Base-by-base conservation (phyloP, 2,329 filamentous ascomycete species). In the Cladosporium sphaerospermum region DNA sequence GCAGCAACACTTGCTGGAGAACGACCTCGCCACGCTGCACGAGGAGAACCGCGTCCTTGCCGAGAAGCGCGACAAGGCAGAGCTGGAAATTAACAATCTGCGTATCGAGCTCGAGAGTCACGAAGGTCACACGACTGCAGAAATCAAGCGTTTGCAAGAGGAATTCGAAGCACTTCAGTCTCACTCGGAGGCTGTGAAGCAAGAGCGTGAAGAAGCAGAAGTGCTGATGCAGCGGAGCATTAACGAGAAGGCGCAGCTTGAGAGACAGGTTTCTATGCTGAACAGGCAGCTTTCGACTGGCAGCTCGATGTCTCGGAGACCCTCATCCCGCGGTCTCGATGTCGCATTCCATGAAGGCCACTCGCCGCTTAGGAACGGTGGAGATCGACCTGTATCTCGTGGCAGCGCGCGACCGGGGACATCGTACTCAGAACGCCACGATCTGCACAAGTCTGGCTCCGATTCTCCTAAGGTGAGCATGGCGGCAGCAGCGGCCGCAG, bases 201-300 rank as follows among this genome's bases (percentile, higher is more conserved):
- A 57, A 23, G 63, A 66, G 36, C 56, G 58, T 0, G 51, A 55
- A 31, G 56, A 58, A 41, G 55, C 62, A 41, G 58, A 58, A 10
- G 45, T 56, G 1, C 45, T 57, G 36, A 41, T 63, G 14, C 55
- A 61, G 19, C 59, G 62, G 50, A 56, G 56, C 31, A 53, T 59
- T 3, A 58, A 59, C 16, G 63, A 66, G 44, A 66, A 64, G 56
- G 54, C 55, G 6, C 61, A 64, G 16, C 42, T 67, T 9, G 57
- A 56, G 6, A 53, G 58, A 19, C 63, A 66, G 48, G 65, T 64
- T 37, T 62, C 62, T 6, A 59, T 62, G 37, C 53, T 67, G 10
- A 56, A 59, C 16, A 62, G 63, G 53, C 61, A 66, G 48, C 36
- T 51, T 14, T 44, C 48, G 13, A 23, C 31, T n/a, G 4, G 36